phyloP scores from a whole-genome alignment of 2,329 filamentous ascomycete genomes.

The Colletotrichum lini region DNA sequence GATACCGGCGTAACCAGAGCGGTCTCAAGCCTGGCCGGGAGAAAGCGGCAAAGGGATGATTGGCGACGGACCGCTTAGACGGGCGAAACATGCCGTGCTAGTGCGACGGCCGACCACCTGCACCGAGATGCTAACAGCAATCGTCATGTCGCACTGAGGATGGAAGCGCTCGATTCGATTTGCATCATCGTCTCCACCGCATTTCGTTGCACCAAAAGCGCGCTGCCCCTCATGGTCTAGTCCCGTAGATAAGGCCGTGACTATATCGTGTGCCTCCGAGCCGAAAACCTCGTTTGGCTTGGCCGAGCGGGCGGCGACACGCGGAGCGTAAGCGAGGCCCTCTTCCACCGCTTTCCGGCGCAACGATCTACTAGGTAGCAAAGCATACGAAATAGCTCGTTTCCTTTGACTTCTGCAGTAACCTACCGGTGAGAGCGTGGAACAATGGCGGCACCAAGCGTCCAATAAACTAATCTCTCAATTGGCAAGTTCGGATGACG shows the following conservation, averaged over 20 bases:
- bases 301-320: background rate
- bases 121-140: conserved; percentile 9
- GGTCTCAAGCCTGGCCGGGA: conserved; percentile 35
- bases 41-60: conserved; percentile 40
- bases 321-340: background rate
- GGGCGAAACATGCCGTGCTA: conserved; percentile 31
- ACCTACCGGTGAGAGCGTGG: background rate
- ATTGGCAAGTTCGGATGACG: conserved; percentile 36
- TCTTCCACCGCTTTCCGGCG: background rate
- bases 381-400: conserved; percentile 2
- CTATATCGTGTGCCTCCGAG: conserved; percentile 10
- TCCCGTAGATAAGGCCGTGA: conserved; percentile 6
- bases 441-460: conserved; percentile 32
- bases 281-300: conserved; percentile 8
- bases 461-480: conserved; percentile 32
- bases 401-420: background rate
- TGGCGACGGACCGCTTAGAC: conserved; percentile 15
- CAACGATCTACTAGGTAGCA: no score
- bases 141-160: conserved; percentile 7
- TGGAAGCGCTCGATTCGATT: conserved; percentile 24
- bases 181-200: conserved; percentile 16
- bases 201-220: conserved; percentile 23
- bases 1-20: conserved; percentile 35
- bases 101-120: conserved; percentile 22
- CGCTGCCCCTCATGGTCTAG: background rate